A percentile compares a stretch with the other conserved stretches of the same genome.
These are phyloP conservation scores for Crotalaria pallida DNA, from an alignment of 306 rosid species.

Conservation along the genomic window DNA sequence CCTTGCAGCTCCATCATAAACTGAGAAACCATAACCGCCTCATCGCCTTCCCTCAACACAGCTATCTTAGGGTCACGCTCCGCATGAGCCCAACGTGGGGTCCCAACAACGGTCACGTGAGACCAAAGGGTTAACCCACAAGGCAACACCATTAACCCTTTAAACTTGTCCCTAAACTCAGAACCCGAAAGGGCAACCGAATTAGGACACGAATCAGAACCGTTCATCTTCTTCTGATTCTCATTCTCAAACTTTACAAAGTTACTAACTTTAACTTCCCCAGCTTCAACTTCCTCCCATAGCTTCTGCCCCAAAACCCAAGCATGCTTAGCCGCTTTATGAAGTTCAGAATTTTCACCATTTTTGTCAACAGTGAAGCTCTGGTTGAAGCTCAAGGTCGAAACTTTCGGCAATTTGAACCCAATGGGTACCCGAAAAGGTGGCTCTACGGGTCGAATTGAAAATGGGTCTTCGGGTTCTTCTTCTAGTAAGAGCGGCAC, in stretches of 20 bases:
- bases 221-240: slow-evolving; percentile 30
- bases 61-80: slow-evolving; percentile 77
- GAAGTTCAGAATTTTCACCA: slow-evolving; percentile 44
- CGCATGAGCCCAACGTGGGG: slow-evolving; percentile 78
- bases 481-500: slow-evolving; percentile 16
- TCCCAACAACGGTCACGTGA: slow-evolving; percentile 85
- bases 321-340: slow-evolving; percentile 61
- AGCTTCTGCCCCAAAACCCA: slow-evolving; percentile 63
- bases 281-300: slow-evolving; percentile 66
- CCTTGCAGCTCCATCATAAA: slow-evolving; percentile 94
- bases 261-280: slow-evolving; percentile 25
- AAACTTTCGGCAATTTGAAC: slow-evolving; percentile 40
- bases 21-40: slow-evolving; percentile 81
- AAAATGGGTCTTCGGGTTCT: neutral
- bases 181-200: slow-evolving; percentile 58
- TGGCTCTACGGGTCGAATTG: slow-evolving; percentile 24
- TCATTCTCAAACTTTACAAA: slow-evolving; percentile 12
- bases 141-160: slow-evolving; percentile 60
- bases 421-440: slow-evolving; percentile 29
- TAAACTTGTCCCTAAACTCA: slow-evolving; percentile 36
- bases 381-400: slow-evolving; percentile 59
- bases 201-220: slow-evolving; percentile 56
- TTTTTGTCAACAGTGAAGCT: slow-evolving; percentile 26
- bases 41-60: slow-evolving; percentile 59
- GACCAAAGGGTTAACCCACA: slow-evolving; percentile 91